Conservation (phyloP, 352 stramenopile genomes). For the Phytopythium vexans region DNA sequence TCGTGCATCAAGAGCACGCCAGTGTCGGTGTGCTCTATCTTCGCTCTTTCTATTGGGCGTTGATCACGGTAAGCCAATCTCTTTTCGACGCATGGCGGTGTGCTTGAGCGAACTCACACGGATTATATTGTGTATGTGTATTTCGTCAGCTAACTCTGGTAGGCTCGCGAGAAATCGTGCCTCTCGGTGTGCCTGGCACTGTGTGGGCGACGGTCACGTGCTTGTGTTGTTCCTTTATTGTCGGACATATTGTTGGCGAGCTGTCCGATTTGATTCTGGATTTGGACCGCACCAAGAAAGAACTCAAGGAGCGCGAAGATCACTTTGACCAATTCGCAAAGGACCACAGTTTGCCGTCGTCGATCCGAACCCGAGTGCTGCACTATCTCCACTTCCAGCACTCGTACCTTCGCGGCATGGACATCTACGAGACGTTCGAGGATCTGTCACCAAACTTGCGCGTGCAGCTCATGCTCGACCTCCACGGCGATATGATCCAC, state of each 20-base stretch:
- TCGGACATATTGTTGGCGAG: conserved; percentile 74
- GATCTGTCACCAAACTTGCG: conserved; percentile 68
- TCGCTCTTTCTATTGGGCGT: conserved; percentile 71
- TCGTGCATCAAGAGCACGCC: conserved; percentile 61
- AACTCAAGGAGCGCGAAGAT: conserved; percentile 60
- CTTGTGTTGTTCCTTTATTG: conserved; percentile 73
- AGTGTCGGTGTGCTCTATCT: conserved; percentile 54
- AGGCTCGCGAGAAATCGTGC: conserved; percentile 67
- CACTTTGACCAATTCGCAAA: conserved; percentile 72
- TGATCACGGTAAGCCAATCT: conserved; percentile 46
- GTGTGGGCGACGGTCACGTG: conserved; percentile 66
- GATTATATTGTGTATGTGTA: conserved; percentile 5
- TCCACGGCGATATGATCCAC: conserved; percentile 51
- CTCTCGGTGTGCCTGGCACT: conserved; percentile 48
- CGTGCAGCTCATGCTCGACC: conserved; percentile 70
- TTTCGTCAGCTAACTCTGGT: conserved; percentile 51
- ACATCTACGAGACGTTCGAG: conserved; percentile 69
- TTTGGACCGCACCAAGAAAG: conserved; percentile 71
- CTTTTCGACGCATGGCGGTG: neutral
- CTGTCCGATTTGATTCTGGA: conserved; percentile 76
- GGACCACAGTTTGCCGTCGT: conserved; percentile 51
- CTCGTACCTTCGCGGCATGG: conserved; percentile 58
- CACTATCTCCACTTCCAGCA: conserved; percentile 77
- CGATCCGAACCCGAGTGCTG: conserved; percentile 51
- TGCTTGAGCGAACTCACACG: conserved; percentile 2